phyloP scores from a whole-genome alignment of 2,329 filamentous ascomycete genomes.

The Talaromyces sp. region DNA sequence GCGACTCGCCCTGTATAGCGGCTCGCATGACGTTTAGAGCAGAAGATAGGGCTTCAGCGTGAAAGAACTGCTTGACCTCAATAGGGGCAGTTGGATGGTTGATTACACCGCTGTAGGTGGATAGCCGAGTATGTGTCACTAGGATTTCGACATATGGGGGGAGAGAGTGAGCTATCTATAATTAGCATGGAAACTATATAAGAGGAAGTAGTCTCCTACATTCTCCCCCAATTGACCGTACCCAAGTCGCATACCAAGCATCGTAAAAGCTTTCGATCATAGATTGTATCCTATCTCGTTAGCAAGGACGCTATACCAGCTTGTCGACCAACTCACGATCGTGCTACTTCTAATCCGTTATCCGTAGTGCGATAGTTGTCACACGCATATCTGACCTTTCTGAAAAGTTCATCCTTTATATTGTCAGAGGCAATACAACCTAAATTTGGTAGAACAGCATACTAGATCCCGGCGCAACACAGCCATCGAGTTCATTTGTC shows the following conservation, averaged over 20 bases:
- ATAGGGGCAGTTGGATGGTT: constrained; percentile 67
- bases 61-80: constrained; percentile 67
- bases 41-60: constrained; percentile 64
- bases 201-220: constrained; percentile 30
- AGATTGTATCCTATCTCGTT: constrained; percentile 43
- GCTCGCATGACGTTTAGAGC: constrained; percentile 70
- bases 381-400: constrained; percentile 29
- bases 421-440: not conserved
- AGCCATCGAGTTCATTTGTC: constrained; percentile 66
- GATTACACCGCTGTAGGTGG: constrained; percentile 69
- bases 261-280: constrained; percentile 63
- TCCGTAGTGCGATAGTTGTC: constrained; percentile 28
- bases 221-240: constrained; percentile 50
- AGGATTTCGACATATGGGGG: constrained; percentile 72
- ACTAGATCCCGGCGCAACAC: constrained; percentile 63
- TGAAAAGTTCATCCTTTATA: constrained; percentile 27
- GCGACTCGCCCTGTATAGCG: constrained; percentile 64
- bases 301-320: not conserved
- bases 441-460: constrained; percentile 22
- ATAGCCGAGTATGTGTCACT: constrained; percentile 65
- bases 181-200: constrained; percentile 25
- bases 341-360: constrained; percentile 27
- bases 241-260: constrained; percentile 61
- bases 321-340: constrained; percentile 20
- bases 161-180: constrained; percentile 43